phyloP scores from a whole-genome alignment of 2,329 filamentous ascomycete genomes.

The Diplodia intermedia region DNA sequence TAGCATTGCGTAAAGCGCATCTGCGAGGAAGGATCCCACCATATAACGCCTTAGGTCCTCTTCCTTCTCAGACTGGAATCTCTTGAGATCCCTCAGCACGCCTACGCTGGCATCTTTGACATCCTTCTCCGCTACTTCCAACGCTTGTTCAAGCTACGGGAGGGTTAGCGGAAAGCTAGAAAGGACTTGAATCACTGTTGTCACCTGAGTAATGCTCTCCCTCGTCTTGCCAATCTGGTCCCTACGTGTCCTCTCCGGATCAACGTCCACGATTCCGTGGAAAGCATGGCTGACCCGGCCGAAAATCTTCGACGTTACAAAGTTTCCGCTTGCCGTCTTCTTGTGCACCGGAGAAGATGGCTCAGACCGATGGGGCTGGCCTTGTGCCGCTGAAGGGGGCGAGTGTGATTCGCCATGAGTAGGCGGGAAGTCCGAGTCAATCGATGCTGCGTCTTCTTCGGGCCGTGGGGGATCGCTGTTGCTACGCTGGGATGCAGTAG shows the following conservation, averaged over 20 bases:
- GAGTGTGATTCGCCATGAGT: slow-evolving; percentile 77
- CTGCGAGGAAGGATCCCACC: slow-evolving; percentile 64
- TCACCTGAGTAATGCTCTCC: slow-evolving; percentile 74
- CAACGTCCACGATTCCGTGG: slow-evolving; percentile 93
- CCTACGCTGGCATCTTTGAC: slow-evolving; percentile 91
- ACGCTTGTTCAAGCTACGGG: slow-evolving; percentile 82
- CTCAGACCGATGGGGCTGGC: slow-evolving; percentile 57
- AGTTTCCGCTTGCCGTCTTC: slow-evolving; percentile 80
- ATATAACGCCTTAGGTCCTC: slow-evolving; percentile 93
- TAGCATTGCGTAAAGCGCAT: slow-evolving; percentile 10
- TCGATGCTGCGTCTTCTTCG: slow-evolving; percentile 81
- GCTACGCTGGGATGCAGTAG: slow-evolving; percentile 58
- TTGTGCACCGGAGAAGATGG: slow-evolving; percentile 62
- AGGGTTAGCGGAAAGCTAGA: not conserved
- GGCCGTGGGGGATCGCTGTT: slow-evolving; percentile 53
- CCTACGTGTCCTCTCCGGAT: slow-evolving; percentile 88
- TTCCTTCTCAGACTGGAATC: slow-evolving; percentile 96
- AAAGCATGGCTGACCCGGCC: slow-evolving; percentile 94
- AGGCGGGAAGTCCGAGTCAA: slow-evolving; percentile 95
- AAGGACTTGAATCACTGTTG: slow-evolving; percentile 18
- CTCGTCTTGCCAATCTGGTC: slow-evolving; percentile 96
- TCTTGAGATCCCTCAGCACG: slow-evolving; percentile 85
- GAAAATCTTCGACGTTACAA: slow-evolving; percentile 92
- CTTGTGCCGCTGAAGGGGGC: slow-evolving; percentile 75
- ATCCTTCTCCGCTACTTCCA: slow-evolving; percentile 86